Evolutionary conservation across 2,329 filamentous ascomycete species (phyloP).

Genomic region (Apiospora koreana): DNA sequence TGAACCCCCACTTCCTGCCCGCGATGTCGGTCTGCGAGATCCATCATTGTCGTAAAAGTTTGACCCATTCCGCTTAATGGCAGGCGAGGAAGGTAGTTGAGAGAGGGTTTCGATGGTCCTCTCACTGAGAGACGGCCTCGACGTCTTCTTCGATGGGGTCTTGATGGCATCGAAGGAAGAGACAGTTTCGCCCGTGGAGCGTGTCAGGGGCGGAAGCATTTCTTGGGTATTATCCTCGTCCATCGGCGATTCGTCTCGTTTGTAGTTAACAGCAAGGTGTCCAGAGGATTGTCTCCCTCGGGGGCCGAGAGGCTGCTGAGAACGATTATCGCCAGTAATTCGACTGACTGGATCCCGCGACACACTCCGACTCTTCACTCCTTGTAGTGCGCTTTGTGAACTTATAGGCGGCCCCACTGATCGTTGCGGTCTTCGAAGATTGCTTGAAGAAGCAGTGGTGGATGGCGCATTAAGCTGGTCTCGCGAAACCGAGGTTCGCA

Average conservation of each 20-base stretch:
- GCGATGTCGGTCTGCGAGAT: constrained; percentile 55
- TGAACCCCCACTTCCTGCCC: constrained; percentile 46
- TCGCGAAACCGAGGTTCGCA: constrained; percentile 28
- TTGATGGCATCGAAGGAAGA: constrained; percentile 27
- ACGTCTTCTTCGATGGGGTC: constrained; percentile 21
- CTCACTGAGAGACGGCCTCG: constrained; percentile 70
- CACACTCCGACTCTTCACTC: constrained; percentile 22
- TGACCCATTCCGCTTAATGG: constrained; percentile 64
- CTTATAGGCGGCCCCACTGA: constrained; percentile 22
- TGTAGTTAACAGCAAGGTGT: constrained; percentile 22
- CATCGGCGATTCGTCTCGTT: constrained; percentile 14
- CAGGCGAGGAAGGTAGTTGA: constrained; percentile 76
- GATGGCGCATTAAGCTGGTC: constrained; percentile 28
- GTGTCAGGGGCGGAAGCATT: constrained; percentile 24
- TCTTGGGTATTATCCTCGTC: constrained; percentile 20
- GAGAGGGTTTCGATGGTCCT: constrained; percentile 84
- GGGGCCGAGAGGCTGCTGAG: constrained; percentile 24
- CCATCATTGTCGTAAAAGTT: constrained; percentile 72
- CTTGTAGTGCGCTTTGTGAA: constrained; percentile 23
- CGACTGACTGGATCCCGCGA: constrained; percentile 21
- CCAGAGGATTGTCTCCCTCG: constrained; percentile 26
- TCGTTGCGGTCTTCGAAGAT: constrained; percentile 24
- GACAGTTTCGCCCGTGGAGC: constrained; percentile 21
- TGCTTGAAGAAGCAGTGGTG: not conserved
- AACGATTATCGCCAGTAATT: constrained; percentile 13